Evolutionary conservation across 108 stramenopile genomes (phyloP), one percentile per base, ranked within the genome.

Genomic region (Schizochytrium sp.): DNA sequence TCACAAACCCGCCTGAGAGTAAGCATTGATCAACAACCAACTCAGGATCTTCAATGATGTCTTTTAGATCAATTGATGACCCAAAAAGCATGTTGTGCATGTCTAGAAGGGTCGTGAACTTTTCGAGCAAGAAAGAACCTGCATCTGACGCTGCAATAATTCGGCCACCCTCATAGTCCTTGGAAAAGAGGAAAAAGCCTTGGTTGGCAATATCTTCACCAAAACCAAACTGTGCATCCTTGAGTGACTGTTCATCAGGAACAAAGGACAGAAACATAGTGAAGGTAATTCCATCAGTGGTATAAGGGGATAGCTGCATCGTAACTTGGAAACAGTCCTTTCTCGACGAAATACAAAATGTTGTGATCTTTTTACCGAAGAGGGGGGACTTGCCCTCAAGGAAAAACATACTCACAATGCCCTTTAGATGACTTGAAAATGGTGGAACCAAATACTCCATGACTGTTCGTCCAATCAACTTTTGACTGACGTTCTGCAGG

Each of bases 241-340:
- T 12, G 0, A 69, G 64, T 0, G 64, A 10, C 28, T 2, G 12
- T 15, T 69, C 64, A 7, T 69, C 28, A 38, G 64, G 64, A 10
- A 69, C 64, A 15, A 69, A 69, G 64, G 64, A 69, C 12, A 83
- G 76, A 42, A 83, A 83, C 47, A 83, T 55, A 53, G 76, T 55
- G 3, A 55, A 83, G 53, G 49, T 55, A 38, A 83, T 83, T 8
- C 76, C 76, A 53, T 83, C 76, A 10, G 50, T 83, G 15, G 76
- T 83, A 28, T 55, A 83, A 83, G 76, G 76, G n/a, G 53, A 49
- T 5, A 83, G 53, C 50, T 55, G 76, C 76, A 83, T 83, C 15
- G 47, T 55, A 13, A 83, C 76, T 3, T 83, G 50, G 13, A 55
- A 49, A 40, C 76, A 83, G 76, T 55, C 47, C 13, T 55, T 55